These are phyloP conservation scores for Trichomonas vaginalis DNA, from an alignment of 208 protist species.

Conservation along the genomic window DNA sequence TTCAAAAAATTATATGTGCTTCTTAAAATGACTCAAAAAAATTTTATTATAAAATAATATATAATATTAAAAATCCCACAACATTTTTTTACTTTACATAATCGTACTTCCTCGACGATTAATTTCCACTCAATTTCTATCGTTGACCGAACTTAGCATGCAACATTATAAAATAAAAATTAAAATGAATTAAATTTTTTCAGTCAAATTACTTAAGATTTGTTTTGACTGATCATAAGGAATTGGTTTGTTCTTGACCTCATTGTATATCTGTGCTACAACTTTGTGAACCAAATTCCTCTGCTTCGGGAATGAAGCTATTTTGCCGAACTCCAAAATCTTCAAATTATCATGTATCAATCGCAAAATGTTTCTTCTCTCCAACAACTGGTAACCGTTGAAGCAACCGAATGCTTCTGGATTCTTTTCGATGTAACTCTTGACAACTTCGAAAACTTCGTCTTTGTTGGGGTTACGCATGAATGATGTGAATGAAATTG, in stretches of 20 bases:
- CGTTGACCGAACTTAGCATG: too few species aligned
- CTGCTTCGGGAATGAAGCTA: background rate
- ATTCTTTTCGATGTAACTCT: background rate
- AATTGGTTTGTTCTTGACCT: background rate
- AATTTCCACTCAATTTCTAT: too few species aligned
- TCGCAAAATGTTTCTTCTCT: background rate
- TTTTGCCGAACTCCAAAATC: background rate
- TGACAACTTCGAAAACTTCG: background rate
- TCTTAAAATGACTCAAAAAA: too few species aligned
- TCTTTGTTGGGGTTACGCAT: background rate
- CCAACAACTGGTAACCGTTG: background rate
- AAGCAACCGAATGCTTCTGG: background rate
- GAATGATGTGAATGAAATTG: background rate
- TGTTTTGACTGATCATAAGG: background rate
- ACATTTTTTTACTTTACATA: too few species aligned
- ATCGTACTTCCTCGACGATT: too few species aligned
- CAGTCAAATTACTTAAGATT: too few species aligned
- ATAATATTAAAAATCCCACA: too few species aligned
- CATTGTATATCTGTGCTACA: background rate
- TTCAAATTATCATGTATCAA: background rate
- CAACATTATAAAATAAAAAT: too few species aligned
- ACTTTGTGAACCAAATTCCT: background rate
- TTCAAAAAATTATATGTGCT: too few species aligned
- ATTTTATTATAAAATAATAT: too few species aligned
- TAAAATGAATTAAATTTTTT: too few species aligned